Evolutionary conservation across 1,284 basidiomycete species (phyloP).

Genomic region (Chalciporus sp.): DNA sequence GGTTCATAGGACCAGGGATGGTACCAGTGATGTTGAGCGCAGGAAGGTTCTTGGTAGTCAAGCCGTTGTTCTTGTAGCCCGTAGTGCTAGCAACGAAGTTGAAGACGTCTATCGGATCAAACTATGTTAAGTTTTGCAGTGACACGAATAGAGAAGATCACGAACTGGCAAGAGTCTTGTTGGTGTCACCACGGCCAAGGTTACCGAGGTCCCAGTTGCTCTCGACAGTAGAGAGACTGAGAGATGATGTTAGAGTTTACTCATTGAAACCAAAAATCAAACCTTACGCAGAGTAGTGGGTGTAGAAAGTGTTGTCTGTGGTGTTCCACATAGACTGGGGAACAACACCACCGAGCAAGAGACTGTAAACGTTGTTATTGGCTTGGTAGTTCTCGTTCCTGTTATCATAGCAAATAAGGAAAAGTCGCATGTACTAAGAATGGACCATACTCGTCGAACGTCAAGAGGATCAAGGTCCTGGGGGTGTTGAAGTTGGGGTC

Average conservation of each 20-base stretch:
- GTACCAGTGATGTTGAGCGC: slow-evolving; percentile 35
- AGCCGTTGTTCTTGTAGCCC: slow-evolving; percentile 38
- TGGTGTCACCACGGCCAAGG: slow-evolving; percentile 61
- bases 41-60: slow-evolving; percentile 29
- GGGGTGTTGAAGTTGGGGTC: slow-evolving; percentile 51
- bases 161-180: slow-evolving; percentile 40
- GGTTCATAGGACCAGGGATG: slow-evolving; percentile 38
- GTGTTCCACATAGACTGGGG: slow-evolving; percentile 47
- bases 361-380: slow-evolving; percentile 50
- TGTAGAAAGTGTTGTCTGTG: slow-evolving; percentile 59
- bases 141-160: neutral
- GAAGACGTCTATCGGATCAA: slow-evolving; percentile 45
- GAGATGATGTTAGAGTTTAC: neutral
- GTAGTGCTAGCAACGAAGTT: slow-evolving; percentile 44
- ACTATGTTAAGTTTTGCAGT: neutral
- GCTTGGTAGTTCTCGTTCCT: slow-evolving; percentile 48
- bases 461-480: slow-evolving; percentile 56
- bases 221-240: slow-evolving; percentile 56
- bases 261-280: neutral
- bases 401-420: slow-evolving; percentile 26
- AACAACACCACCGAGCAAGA: slow-evolving; percentile 57
- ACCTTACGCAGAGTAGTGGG: slow-evolving; percentile 59
- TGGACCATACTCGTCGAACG: slow-evolving; percentile 45
- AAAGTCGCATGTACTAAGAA: neutral
- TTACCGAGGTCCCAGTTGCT: slow-evolving; percentile 67